Evolutionary conservation across 2,329 filamentous ascomycete species (phyloP), one percentile per base, ranked within the genome.

Genomic region (Diaporthe vaccinii): DNA sequence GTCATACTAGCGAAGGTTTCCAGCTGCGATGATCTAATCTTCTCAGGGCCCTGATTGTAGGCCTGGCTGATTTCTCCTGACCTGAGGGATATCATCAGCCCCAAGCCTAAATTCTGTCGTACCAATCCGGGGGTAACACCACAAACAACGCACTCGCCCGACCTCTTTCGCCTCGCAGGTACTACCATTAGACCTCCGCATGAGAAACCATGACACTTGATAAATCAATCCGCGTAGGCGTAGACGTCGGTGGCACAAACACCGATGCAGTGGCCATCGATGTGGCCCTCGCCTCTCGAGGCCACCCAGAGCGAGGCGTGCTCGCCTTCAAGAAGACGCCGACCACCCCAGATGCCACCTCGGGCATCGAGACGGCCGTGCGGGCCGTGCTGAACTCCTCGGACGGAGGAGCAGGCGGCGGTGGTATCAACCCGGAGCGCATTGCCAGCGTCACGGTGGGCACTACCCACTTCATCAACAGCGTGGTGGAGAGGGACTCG

Each of bases 221-320:
- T 25, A 67, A 67, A 34, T 36, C 61, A 36, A 67, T 75, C 31
- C 71, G 71, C 57, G 67, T 77, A 75, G 74, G 71, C 36, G 71
- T 72, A n/a, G 68, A 72, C 44, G 71, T 73, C 31, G 72, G 68
- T 22, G 74, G 65, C 49, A 79, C 58, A 44, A 77, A 77, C 73
- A 82, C 77, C 67, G 80, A 82, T 76, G 79, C 78, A 49, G 79
- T 81, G 20, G 75, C 79, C 41, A 75, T 81, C 34, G 79, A 81
- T 65, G 76, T 78, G 14, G 77, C 57, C 65, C 76, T 81, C 80
- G 70, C 74, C 22, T 62, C 72, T 3, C 65, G 6, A 14, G 53
- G 68, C 28, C 80, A 57, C 80, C 78, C 86, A 86, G 77, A 85
- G 82, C 67, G 72, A 20, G 77, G 76, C 61, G 74, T 79, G 44